A percentile compares a stretch with the other conserved stretches of the same genome.
phyloP scores from a whole-genome alignment of 768 basidiomycete genomes.

The Chalciporus piperatus region DNA sequence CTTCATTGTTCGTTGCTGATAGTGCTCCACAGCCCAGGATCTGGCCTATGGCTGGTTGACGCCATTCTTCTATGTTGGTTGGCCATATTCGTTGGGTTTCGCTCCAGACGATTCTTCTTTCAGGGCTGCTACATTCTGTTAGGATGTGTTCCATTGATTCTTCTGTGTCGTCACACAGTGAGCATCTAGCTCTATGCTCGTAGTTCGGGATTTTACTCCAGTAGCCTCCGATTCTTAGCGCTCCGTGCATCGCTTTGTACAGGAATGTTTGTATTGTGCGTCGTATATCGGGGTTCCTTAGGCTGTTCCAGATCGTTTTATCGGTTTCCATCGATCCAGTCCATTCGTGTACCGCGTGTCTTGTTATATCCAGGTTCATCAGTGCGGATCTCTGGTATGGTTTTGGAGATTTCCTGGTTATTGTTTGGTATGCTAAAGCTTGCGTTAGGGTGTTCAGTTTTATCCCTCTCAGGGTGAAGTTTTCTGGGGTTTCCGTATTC shows the following conservation, averaged over 20 bases:
- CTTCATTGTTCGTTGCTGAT: no score
- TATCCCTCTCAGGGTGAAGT: constrained; percentile 11
- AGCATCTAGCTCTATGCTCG: constrained; percentile 14
- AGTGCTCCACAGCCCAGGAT: no score
- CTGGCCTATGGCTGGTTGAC: no score
- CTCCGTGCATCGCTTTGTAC: constrained; percentile 22
- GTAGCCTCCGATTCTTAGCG: constrained; percentile 23
- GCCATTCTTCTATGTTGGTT: no score
- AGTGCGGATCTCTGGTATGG: background rate
- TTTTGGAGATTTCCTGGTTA: background rate
- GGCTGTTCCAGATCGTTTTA: constrained; percentile 13
- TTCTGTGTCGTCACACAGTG: constrained; percentile 1
- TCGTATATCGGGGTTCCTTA: background rate
- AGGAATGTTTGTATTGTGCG: constrained; percentile 18
- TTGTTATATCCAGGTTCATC: constrained; percentile 2
- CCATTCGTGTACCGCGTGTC: background rate
- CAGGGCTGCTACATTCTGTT: constrained; percentile 12
- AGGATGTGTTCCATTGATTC: constrained; percentile 34
- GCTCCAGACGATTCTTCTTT: no score
- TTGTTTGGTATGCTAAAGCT: constrained; percentile 10
- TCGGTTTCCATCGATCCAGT: background rate
- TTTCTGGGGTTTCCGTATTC: background rate
- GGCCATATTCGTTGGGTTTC: background rate
- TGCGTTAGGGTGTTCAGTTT: constrained; percentile 17
- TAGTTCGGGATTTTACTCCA: constrained; percentile 21